Base-by-base conservation (phyloP, 257 asterid species). In the Lantana camara region DNA sequence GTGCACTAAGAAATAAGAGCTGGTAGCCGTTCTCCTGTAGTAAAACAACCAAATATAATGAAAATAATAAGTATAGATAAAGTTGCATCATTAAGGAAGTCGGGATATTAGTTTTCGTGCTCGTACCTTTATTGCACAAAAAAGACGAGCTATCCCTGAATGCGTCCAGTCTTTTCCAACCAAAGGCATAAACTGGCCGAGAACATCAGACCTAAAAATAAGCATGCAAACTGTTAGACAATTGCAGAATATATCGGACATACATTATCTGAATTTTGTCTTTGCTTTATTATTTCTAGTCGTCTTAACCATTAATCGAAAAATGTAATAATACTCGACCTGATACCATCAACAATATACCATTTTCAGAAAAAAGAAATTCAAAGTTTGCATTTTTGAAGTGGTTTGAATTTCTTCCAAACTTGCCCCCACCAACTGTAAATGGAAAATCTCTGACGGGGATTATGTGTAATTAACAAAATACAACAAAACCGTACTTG, bases 91-190 rank as follows among this genome's bases (percentile, higher is more conserved):
- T 38, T 13, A 38, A 27, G 53, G 50, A 52, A 37, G 50, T 14
- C 19, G n/a, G 16, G 16, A 72, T 46, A 60, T 17, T n/a, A n/a
- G n/a, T n/a, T 21, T 37, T 60, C 42, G 30, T 6, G 20, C 60
- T 55, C 32, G 5, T 81, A 94, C 98, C 98, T 94, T 94, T 74
- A 94, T 94, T 47, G 98, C 99, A 57, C 84, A 90, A 82, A 90
- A 94, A 70, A 94, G 98, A 52, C 90, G 94, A 76, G 98, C 98
- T 38, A 94, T 89, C 73, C 98, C 99, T 57, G 96, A 68, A 73
- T 94, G 99, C 1, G 99, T 88, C 99, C 99, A 94, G 79, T 90
- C 99, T 79, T 82, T 88, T 72, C 98, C 99, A 55, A 94, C 98
- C 89, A 94, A 73, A 17, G 97, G 99, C 99, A 94, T 94, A 82